Percentiles rank a stretch among this genome's conserved stretches.
These are phyloP conservation scores for Punctularia strigosozonata DNA, from an alignment of 768 basidiomycete species.

Conservation along the genomic window DNA sequence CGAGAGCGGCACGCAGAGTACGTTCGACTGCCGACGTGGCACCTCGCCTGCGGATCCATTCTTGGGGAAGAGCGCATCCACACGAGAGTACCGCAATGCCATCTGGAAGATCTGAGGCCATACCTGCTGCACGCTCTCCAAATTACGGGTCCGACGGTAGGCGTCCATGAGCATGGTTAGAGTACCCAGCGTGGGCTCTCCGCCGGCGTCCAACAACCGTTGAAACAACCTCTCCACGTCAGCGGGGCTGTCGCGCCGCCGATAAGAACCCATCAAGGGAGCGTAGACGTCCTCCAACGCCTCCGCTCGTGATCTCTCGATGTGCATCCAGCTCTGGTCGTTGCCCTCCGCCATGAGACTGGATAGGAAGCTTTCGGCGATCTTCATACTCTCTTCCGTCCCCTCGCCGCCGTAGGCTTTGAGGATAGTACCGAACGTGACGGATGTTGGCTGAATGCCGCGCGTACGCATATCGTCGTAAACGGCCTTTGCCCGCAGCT, in stretches of 20 bases:
- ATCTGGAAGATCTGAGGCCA: constrained; percentile 62
- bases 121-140: constrained; percentile 40
- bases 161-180: constrained; percentile 60
- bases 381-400: constrained; percentile 34
- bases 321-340: constrained; percentile 26
- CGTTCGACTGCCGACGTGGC: constrained; percentile 28
- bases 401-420: constrained; percentile 42
- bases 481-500: constrained; percentile 42
- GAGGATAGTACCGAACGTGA: constrained; percentile 62
- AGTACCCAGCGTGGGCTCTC: constrained; percentile 42
- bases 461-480: constrained; percentile 62
- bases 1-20: constrained; percentile 70
- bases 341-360: constrained; percentile 29
- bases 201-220: constrained; percentile 41
- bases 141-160: constrained; percentile 48
- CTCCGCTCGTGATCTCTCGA: constrained; percentile 24
- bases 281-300: constrained; percentile 45
- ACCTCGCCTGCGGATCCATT: constrained; percentile 5
- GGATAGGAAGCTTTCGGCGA: constrained; percentile 58
- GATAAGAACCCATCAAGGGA: constrained; percentile 48
- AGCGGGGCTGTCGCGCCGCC: constrained; percentile 27
- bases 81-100: constrained; percentile 31
- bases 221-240: constrained; percentile 49
- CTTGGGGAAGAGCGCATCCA: constrained; percentile 19
- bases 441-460: constrained; percentile 53